Base-by-base conservation (phyloP, 257 asterid species). In the Nicotiana paniculata region DNA sequence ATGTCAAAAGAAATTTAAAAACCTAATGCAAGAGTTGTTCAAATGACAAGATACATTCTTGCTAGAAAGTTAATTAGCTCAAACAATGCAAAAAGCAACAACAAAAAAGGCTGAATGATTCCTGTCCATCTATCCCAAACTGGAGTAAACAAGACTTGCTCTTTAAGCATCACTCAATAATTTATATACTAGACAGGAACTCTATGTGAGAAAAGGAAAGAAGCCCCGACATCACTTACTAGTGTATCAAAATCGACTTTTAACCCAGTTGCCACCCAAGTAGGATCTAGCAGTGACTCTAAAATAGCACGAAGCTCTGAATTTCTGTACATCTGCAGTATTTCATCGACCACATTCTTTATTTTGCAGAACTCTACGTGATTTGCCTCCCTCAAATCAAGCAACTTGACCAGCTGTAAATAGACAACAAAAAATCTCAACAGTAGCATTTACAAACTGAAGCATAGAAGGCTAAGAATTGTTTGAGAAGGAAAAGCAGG, bases 251-350 rank as follows among this genome's bases (percentile, higher is more conserved):
- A 81, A 79, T 93, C 97, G 83, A 91, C 88, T 90, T 90, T 94
- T 85, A 96, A 86, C 77, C 99, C 99, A 77, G 98, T 96, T 51
- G 98, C 95, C 77, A 88, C 92, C 95, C 97, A 93, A 68, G 99
- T 90, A 85, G 99, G 98, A 87, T 91, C 93, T 95, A 94, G 91
- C 86, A 94, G 83, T 81, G 89, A 87, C 72, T 86, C 86, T 62
- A 96, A 83, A 83, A 96, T 90, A 86, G 91, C 88, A 33, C 46
- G 78, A 77, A 96, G 98, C 87, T 91, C 97, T 24, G 88, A 70
- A 83, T 89, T 90, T 80, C 83, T 82, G 82, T 90, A 57, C 91
- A 94, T 83, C 64, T 89, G 97, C 63, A 91, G 79, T 84, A 93
- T 83, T 68, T 96, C 97, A 83, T 93, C 98, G 77, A 94, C 93